A percentile compares a stretch with the other conserved stretches of the same genome.
These are phyloP conservation scores for Sugiyamaella chiloensis DNA, from an alignment of 805 yeast genomes.

Conservation along the genomic window DNA sequence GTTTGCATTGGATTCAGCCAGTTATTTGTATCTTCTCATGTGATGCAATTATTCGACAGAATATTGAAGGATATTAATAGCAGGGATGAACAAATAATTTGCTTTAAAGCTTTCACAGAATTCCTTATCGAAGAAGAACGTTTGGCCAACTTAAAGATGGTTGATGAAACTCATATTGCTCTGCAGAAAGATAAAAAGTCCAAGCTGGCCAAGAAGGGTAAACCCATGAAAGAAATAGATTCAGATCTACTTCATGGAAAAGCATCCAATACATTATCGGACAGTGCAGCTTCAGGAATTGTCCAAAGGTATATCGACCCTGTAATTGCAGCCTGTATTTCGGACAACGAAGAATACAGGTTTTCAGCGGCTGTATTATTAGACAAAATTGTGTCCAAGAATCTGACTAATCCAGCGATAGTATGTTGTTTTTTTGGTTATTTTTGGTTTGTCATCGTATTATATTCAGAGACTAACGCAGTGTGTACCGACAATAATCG, in stretches of 20 bases:
- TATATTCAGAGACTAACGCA: background rate
- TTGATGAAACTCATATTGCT: conserved; percentile 33
- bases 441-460: background rate
- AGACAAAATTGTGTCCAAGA: conserved; percentile 55
- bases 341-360: conserved; percentile 46
- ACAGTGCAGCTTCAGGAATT: conserved; percentile 71
- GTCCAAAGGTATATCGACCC: conserved; percentile 56
- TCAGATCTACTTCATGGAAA: conserved; percentile 54
- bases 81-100: conserved; percentile 29
- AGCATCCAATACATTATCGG: conserved; percentile 48
- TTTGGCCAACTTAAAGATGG: conserved; percentile 19
- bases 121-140: conserved; percentile 49
- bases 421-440: conserved; percentile 32
- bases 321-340: conserved; percentile 49
- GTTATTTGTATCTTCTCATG: conserved; percentile 56
- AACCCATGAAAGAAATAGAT: conserved; percentile 33
- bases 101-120: conserved; percentile 55
- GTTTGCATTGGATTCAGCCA: conserved; percentile 64
- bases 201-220: background rate
- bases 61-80: conserved; percentile 38
- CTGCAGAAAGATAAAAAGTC: conserved; percentile 42
- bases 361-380: conserved; percentile 53
- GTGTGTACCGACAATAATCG: conserved; percentile 60
- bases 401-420: conserved; percentile 71
- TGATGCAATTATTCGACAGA: conserved; percentile 52